phyloP scores from a whole-genome alignment of 805 yeast species.

The Wickerhamiella parazyma region DNA sequence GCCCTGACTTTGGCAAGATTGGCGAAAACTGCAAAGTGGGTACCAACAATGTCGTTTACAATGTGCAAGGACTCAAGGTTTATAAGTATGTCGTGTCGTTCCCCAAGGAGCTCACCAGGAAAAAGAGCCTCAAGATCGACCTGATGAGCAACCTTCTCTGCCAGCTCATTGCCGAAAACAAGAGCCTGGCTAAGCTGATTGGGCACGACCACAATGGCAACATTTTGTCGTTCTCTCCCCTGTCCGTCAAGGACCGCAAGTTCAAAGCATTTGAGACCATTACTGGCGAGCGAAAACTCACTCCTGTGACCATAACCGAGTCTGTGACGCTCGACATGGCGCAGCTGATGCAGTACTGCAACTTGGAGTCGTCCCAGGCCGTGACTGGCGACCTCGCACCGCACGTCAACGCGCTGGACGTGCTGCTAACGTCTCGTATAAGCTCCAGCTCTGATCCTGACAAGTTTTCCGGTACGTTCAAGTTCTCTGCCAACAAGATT shows the following conservation, averaged over 20 bases:
- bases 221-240: conserved; percentile 5
- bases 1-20: conserved; percentile 6
- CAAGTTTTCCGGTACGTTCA: neutral
- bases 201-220: conserved; percentile 10
- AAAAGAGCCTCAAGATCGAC: conserved; percentile 5
- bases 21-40: conserved; percentile 9
- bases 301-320: conserved; percentile 2
- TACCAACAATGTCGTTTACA: conserved; percentile 6
- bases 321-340: conserved; percentile 3
- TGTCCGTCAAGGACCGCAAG: conserved; percentile 8
- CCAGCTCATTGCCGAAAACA: conserved; percentile 6
- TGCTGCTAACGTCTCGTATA: conserved; percentile 5
- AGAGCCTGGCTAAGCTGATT: conserved; percentile 4
- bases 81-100: conserved; percentile 5
- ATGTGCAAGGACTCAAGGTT: conserved; percentile 6
- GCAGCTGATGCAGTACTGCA: conserved; percentile 1
- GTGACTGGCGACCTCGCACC: neutral
- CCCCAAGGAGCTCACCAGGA: conserved; percentile 9
- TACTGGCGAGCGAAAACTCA: conserved; percentile 3
- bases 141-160: conserved; percentile 5
- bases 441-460: neutral
- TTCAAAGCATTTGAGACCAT: conserved; percentile 3
- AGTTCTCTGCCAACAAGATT: conserved; percentile 8
- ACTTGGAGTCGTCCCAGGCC: neutral
- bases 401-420: conserved; percentile 6